Conservation (phyloP, 306 rosid genomes). For the Abrus pulchellus region DNA sequence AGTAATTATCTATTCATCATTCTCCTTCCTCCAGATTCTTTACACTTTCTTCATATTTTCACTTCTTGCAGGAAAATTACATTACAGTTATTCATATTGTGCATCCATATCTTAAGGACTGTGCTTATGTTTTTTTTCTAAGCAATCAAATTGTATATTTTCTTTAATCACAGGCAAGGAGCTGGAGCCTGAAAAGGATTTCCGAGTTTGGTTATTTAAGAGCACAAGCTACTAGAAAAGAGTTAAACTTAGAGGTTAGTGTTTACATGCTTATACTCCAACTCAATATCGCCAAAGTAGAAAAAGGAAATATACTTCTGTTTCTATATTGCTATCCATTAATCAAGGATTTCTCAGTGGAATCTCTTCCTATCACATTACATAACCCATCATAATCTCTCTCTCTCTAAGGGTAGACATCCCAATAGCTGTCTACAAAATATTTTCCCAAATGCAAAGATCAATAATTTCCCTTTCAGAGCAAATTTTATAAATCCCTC, state of each 20-base stretch:
- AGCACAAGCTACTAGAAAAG: slow-evolving; percentile 67
- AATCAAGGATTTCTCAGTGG: too few relatives aligned
- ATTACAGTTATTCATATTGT: background rate
- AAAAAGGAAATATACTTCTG: too few relatives aligned
- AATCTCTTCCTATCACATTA: too few relatives aligned
- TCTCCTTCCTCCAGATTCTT: slow-evolving; percentile 12
- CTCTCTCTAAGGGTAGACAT: too few relatives aligned
- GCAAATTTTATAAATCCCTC: background rate
- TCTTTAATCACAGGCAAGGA: slow-evolving; percentile 46
- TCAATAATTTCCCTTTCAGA: background rate
- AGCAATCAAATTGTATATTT: slow-evolving; percentile 26
- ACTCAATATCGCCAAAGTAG: background rate
- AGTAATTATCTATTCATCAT: slow-evolving; percentile 41
- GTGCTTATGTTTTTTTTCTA: background rate
- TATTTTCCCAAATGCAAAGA: background rate
- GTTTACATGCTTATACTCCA: slow-evolving; percentile 1
- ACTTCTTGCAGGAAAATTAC: background rate
- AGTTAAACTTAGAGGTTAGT: slow-evolving; percentile 73
- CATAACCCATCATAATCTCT: too few relatives aligned
- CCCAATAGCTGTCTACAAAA: too few relatives aligned
- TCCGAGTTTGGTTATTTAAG: slow-evolving; percentile 73
- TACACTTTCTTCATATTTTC: background rate
- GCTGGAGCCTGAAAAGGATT: slow-evolving; percentile 76
- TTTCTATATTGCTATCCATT: too few relatives aligned
- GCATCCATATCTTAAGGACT: background rate